A percentile compares a stretch with the other conserved stretches of the same genome.
These are phyloP conservation scores for Barnettozyma californica DNA, from an alignment of 805 yeast species.

Conservation along the genomic window DNA sequence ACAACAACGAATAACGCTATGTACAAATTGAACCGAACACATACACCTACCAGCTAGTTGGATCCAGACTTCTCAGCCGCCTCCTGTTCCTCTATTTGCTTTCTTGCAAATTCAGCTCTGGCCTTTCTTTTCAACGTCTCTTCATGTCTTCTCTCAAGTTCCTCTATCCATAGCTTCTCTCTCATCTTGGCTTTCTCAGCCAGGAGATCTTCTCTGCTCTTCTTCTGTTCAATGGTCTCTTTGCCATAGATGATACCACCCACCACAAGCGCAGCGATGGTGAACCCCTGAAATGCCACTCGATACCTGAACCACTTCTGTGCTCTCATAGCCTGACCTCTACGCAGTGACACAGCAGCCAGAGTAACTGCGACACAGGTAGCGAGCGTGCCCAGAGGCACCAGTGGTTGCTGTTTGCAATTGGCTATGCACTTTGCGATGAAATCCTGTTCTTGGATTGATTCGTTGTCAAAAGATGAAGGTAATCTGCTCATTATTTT, in stretches of 20 bases:
- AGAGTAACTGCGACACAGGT: constrained; percentile 77
- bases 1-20: not conserved
- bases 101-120: constrained; percentile 59
- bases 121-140: constrained; percentile 62
- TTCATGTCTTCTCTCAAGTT: constrained; percentile 79
- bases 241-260: constrained; percentile 71
- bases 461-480: constrained; percentile 31
- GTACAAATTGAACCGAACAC: not conserved
- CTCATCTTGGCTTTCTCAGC: constrained; percentile 78
- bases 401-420: constrained; percentile 82
- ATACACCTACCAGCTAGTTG: not conserved
- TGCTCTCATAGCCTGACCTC: constrained; percentile 69
- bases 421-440: constrained; percentile 53
- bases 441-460: constrained; percentile 32
- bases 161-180: constrained; percentile 85
- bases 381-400: constrained; percentile 74
- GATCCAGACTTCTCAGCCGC: not conserved
- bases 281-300: constrained; percentile 80
- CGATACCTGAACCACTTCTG: constrained; percentile 88
- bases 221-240: constrained; percentile 38
- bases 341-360: constrained; percentile 70
- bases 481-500: constrained; percentile 27
- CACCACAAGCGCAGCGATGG: constrained; percentile 73
- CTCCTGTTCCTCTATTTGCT: constrained; percentile 20
- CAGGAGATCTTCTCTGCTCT: constrained; percentile 57